Base-by-base conservation (phyloP, 2,329 filamentous ascomycete genomes). In the Botrytis tulipae region DNA sequence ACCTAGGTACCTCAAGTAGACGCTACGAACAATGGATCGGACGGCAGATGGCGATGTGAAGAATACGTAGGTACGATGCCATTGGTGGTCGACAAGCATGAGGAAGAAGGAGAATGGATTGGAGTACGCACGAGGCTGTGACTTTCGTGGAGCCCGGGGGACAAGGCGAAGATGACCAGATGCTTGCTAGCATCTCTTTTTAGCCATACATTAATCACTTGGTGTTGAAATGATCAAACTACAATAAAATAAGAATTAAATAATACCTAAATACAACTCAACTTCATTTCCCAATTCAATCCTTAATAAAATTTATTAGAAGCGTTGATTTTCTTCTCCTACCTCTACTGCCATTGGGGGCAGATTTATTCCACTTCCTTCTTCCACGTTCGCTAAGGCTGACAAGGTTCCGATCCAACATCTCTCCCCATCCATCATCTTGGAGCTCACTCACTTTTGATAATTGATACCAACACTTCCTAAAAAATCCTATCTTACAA, bases 371-470 rank as follows among this genome's bases (percentile, higher is more conserved):
- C 71, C 57, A 72, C 65, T 69, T 48, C 51, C 62, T 72, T 72
- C 71, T 72, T 46, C 63, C 62, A 72, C 59, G 63, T 72, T 72
- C 71, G 71, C 71, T 72, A 72, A 72, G 71, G 71, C 62, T 42
- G 71, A 72, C 71, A 72, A 72, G 62, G 71, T 68, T 72, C 37
- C 29, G 60, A 67, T 60, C 48, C 48, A 72, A 60, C 65, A 72
- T 61, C 29, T n/a, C 37, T 16, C 8, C 67, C 48, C n/a, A 29
- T 57, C 65, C n/a, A 32, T 68, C 66, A 57, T 69, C 66, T 57
- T 42, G 48, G 40, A 65, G 61, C 40, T 32, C 51, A 18, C 35
- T 69, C 66, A 69, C 48, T 69, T 59, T 69, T 42, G 66, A 69
- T 32, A 69, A 42, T 57, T 68, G 20, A 59, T 32, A 57, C 35